A percentile compares a stretch with the other conserved stretches of the same genome.
phyloP scores from a whole-genome alignment of 768 basidiomycete genomes.

The Auriculariales sp. region DNA sequence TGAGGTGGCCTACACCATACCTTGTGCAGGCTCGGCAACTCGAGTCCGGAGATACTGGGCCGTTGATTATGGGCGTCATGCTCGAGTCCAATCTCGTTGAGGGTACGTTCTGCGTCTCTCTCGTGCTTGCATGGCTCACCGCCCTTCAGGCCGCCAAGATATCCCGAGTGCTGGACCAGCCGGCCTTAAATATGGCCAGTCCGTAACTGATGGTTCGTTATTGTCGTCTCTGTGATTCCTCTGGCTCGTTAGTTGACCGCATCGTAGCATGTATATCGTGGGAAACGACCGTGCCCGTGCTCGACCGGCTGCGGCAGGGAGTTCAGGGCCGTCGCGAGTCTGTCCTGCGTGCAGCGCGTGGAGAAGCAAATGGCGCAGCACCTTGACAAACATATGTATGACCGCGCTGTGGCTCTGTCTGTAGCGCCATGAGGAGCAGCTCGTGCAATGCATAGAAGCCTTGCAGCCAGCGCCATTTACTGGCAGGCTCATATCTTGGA shows the following conservation, averaged over 20 bases:
- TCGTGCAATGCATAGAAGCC: no score
- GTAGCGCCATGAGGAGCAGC: no score
- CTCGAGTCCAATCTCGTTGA: slow-evolving; percentile 84
- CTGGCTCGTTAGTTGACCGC: neutral
- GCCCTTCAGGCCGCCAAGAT: slow-evolving; percentile 55
- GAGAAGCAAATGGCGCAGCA: no score
- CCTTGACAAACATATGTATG: no score
- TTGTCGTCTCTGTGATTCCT: slow-evolving; percentile 16
- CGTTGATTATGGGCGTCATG: slow-evolving; percentile 85
- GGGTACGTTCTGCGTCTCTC: slow-evolving; percentile 6
- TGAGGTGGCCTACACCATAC: slow-evolving; percentile 8
- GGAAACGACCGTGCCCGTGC: slow-evolving; percentile 67
- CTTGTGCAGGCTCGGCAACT: slow-evolving; percentile 50
- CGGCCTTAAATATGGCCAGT: slow-evolving; percentile 68
- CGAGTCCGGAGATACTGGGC: slow-evolving; percentile 52
- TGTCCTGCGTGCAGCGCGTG: neutral
- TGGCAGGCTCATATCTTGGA: no score
- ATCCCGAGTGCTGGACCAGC: slow-evolving; percentile 59
- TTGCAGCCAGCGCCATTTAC: no score
- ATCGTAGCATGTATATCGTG: slow-evolving; percentile 64
- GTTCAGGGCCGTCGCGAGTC: slow-evolving; percentile 50
- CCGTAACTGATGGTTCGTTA: slow-evolving; percentile 53
- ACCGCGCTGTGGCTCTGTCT: no score
- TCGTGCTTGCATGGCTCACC: neutral
- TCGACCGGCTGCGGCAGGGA: slow-evolving; percentile 79